A percentile compares a stretch with the other conserved stretches of the same genome.
Evolutionary conservation across 257 asterid genomes (phyloP).

Genomic region (Scutellaria barbata): DNA sequence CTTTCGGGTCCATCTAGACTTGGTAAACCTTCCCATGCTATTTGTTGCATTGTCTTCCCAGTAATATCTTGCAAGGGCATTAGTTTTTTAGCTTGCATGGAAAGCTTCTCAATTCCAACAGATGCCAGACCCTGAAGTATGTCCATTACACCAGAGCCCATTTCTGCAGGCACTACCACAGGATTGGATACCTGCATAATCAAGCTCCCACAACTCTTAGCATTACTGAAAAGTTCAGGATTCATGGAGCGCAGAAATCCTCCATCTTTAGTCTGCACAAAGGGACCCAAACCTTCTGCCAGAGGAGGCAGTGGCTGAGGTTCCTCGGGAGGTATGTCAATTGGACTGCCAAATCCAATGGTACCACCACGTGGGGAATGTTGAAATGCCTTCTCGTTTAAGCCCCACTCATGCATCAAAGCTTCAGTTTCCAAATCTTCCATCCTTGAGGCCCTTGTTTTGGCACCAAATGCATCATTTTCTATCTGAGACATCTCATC

Average conservation of each 20-base stretch:
- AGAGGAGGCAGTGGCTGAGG: constrained; percentile 69
- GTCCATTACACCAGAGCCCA: constrained; percentile 90
- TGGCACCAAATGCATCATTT: constrained; percentile 44
- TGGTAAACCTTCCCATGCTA: constrained; percentile 73
- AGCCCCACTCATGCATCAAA: constrained; percentile 85
- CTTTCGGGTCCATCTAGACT: constrained; percentile 72
- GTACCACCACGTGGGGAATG: constrained; percentile 64
- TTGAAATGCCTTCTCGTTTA: constrained; percentile 71
- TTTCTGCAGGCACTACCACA: constrained; percentile 94
- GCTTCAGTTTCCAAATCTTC: constrained; percentile 92
- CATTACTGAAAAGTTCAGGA: constrained; percentile 66
- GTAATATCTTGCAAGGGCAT: constrained; percentile 95
- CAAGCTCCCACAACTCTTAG: constrained; percentile 76
- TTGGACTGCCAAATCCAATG: constrained; percentile 68
- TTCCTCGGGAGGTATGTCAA: constrained; percentile 55
- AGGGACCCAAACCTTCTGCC: constrained; percentile 83
- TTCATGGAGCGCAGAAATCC: constrained; percentile 91
- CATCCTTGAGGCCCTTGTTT: constrained; percentile 61
- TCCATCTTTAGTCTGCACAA: constrained; percentile 78
- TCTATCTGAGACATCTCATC: constrained; percentile 47
- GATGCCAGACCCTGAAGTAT: constrained; percentile 83
- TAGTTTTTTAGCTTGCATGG: constrained; percentile 88
- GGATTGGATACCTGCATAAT: constrained; percentile 93
- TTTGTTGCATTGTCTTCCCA: constrained; percentile 82
- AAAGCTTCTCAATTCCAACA: constrained; percentile 88